A percentile compares a stretch with the other conserved stretches of the same genome.
Evolutionary conservation across 805 yeast species (phyloP).

Genomic region (Isabelozyma heimii): DNA sequence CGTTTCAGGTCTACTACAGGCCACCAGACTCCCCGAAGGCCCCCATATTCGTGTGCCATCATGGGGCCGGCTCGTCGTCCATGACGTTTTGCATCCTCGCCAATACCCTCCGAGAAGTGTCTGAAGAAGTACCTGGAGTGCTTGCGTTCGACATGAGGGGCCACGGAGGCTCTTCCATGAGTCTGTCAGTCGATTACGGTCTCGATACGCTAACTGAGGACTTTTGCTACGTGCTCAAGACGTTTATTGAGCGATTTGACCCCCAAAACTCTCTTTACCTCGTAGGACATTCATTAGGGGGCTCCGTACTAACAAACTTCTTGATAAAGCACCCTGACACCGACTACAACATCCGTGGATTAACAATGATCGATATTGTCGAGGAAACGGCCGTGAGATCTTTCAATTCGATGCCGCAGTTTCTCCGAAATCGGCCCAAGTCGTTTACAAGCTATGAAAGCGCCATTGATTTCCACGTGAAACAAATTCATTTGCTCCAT

Average conservation of each 20-base stretch:
- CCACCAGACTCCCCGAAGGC: slow-evolving; percentile 42
- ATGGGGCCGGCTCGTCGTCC: slow-evolving; percentile 94
- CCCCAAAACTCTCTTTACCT: slow-evolving; percentile 44
- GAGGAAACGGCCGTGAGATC: slow-evolving; percentile 87
- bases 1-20: slow-evolving; percentile 50
- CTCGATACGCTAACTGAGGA: slow-evolving; percentile 58
- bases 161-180: slow-evolving; percentile 54
- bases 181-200: slow-evolving; percentile 28
- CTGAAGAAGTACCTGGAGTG: slow-evolving; percentile 46
- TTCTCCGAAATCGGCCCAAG: slow-evolving; percentile 63
- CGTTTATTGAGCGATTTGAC: slow-evolving; percentile 24
- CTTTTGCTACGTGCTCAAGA: slow-evolving; percentile 45
- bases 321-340: slow-evolving; percentile 20
- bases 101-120: slow-evolving; percentile 22
- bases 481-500: slow-evolving; percentile 47
- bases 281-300: slow-evolving; percentile 93
- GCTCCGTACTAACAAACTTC: slow-evolving; percentile 64
- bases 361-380: slow-evolving; percentile 84
- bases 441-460: slow-evolving; percentile 48
- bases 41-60: slow-evolving; percentile 76
- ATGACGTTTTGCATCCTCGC: slow-evolving; percentile 67
- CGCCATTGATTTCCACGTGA: slow-evolving; percentile 85
- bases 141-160: slow-evolving; percentile 81
- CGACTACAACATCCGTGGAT: slow-evolving; percentile 50
- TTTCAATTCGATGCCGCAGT: slow-evolving; percentile 61